These are phyloP conservation scores for Diaporthe sp. DNA, from an alignment of 2,329 filamentous ascomycete species.

Conservation along the genomic window DNA sequence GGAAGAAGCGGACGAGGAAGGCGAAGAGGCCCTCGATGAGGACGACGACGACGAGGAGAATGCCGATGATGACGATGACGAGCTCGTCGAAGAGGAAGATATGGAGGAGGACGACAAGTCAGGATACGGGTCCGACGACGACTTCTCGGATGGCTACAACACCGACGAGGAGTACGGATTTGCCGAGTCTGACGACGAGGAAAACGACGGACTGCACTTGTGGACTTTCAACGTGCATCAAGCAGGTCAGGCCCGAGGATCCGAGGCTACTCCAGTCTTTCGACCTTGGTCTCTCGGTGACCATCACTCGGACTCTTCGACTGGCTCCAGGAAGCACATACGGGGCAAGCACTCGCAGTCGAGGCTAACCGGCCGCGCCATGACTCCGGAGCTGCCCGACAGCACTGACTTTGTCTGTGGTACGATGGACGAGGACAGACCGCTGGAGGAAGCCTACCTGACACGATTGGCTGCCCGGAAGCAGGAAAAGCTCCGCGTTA, in stretches of 20 bases:
- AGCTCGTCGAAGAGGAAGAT: constrained; percentile 65
- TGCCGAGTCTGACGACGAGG: constrained; percentile 77
- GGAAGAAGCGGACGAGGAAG: constrained; percentile 76
- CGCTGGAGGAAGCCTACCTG: constrained; percentile 93
- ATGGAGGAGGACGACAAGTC: constrained; percentile 72
- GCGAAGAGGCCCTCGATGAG: constrained; percentile 55
- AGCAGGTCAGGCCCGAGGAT: constrained; percentile 57
- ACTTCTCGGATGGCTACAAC: constrained; percentile 77
- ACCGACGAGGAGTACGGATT: constrained; percentile 80
- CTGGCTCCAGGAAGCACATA: constrained; percentile 57
- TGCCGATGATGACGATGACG: constrained; percentile 62
- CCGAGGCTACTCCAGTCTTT: constrained; percentile 52
- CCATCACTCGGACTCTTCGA: constrained; percentile 73
- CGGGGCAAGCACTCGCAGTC: constrained; percentile 44
- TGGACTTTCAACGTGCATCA: constrained; percentile 58
- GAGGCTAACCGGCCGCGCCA: constrained; percentile 69
- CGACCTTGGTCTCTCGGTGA: constrained; percentile 59
- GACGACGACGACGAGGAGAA: constrained; percentile 61
- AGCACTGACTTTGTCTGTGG: constrained; percentile 99
- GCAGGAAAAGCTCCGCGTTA: constrained; percentile 82
- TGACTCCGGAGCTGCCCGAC: constrained; percentile 89
- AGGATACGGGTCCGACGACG: constrained; percentile 68
- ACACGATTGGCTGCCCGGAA: constrained; percentile 86
- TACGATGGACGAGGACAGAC: constrained; percentile 94
- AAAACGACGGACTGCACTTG: constrained; percentile 75